phyloP scores from a whole-genome alignment of 2,329 filamentous ascomycete genomes.

The Coleophoma crateriformis region DNA sequence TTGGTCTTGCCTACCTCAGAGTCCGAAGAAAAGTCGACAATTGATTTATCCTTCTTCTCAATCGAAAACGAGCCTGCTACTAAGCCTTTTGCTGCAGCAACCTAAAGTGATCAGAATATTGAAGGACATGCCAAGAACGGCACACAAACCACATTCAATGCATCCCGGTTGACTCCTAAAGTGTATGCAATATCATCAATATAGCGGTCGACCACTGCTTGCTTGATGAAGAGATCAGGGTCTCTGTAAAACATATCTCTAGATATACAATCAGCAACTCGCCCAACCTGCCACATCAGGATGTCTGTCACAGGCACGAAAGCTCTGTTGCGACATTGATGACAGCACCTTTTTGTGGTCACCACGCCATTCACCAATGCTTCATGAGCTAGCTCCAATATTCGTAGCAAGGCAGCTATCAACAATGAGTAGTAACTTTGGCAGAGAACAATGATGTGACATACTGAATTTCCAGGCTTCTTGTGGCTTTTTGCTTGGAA shows the following conservation, averaged over 20 bases:
- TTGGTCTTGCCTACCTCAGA: slow-evolving; percentile 27
- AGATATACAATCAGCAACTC: background rate
- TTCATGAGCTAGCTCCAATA: slow-evolving; percentile 55
- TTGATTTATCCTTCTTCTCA: slow-evolving; percentile 36
- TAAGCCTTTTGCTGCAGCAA: slow-evolving; percentile 69
- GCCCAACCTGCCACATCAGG: too few species aligned
- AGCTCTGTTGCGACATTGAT: too few species aligned
- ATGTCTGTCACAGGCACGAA: too few species aligned
- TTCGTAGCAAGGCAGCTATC: slow-evolving; percentile 49
- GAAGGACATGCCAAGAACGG: background rate
- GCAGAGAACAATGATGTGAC: slow-evolving; percentile 15
- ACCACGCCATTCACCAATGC: slow-evolving; percentile 48
- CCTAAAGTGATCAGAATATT: slow-evolving; percentile 36
- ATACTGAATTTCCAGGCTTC: slow-evolving; percentile 50
- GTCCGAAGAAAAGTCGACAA: slow-evolving; percentile 30
- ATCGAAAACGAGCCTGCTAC: slow-evolving; percentile 53
- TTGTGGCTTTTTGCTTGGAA: slow-evolving; percentile 40
- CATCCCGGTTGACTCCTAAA: slow-evolving; percentile 55
- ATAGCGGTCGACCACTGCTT: slow-evolving; percentile 63
- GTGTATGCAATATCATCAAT: slow-evolving; percentile 72
- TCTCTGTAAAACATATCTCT: slow-evolving; percentile 81
- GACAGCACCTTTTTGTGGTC: slow-evolving; percentile 54
- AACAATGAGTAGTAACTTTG: slow-evolving; percentile 4
- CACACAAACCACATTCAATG: slow-evolving; percentile 62
- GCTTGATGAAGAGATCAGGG: slow-evolving; percentile 64